Percentiles rank a stretch among this genome's conserved stretches.
Conservation (phyloP, 441 rosid genomes). For the Rhodomyrtus psidioides region DNA sequence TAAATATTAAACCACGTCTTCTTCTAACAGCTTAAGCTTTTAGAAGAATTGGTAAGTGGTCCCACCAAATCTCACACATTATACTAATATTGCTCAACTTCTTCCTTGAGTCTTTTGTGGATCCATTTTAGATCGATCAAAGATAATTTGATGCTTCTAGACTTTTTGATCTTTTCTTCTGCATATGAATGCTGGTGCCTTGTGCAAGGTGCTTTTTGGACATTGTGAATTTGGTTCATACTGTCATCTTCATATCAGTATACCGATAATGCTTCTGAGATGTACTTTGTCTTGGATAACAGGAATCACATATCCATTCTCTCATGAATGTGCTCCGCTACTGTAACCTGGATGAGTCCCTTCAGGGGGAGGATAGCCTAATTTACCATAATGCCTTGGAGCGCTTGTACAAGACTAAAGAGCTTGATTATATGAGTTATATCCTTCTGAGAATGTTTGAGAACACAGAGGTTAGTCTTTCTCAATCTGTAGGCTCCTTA, state of each 20-base stretch:
- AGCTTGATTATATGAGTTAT: constrained; percentile 99
- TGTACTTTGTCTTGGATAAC: background rate
- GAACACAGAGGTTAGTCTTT: constrained; percentile 59
- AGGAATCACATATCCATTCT: constrained; percentile 99
- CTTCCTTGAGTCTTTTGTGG: background rate
- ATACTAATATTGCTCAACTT: background rate
- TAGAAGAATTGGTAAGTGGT: too few relatives aligned
- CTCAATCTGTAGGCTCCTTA: background rate
- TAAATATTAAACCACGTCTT: too few relatives aligned
- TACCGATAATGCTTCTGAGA: constrained; percentile 1
- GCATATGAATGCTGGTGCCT: background rate
- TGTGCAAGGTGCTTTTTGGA: background rate
- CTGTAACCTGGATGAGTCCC: constrained; percentile 97
- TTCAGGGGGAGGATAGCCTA: constrained; percentile 93
- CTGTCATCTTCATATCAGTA: background rate
- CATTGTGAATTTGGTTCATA: background rate
- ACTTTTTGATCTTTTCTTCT: background rate
- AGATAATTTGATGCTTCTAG: background rate
- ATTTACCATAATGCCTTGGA: constrained; percentile 74
- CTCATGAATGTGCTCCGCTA: constrained; percentile 97
- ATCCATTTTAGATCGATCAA: background rate
- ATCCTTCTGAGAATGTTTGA: constrained; percentile 96
- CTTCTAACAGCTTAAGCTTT: too few relatives aligned
- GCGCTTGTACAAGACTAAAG: constrained; percentile 82
- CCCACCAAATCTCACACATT: too few relatives aligned